A percentile compares a stretch with the other conserved stretches of the same genome.
These are phyloP conservation scores for Coemansia sp. DNA, from an alignment of 192 early-diverging fungal genomes.

Conservation along the genomic window DNA sequence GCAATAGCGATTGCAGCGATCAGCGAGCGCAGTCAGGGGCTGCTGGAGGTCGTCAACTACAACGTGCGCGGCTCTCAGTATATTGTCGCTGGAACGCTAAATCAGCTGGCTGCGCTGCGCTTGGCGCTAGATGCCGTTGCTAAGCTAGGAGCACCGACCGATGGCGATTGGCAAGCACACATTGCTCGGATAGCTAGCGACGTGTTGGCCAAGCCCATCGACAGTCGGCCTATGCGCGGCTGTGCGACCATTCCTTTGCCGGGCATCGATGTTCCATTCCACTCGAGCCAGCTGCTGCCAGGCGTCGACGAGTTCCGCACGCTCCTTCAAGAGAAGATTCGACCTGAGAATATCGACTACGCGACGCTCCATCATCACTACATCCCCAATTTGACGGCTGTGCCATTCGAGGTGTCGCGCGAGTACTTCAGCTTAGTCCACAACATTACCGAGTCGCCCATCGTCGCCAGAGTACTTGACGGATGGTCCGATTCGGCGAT, in stretches of 20 bases:
- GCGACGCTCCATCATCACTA: slow-evolving; percentile 73
- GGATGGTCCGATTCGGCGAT: slow-evolving; percentile 53
- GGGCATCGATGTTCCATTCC: slow-evolving; percentile 96
- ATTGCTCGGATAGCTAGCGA: slow-evolving; percentile 73
- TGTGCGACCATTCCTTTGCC: slow-evolving; percentile 84
- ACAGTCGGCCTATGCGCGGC: slow-evolving; percentile 73
- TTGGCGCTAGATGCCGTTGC: slow-evolving; percentile 84
- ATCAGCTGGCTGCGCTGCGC: slow-evolving; percentile 80
- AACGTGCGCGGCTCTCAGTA: slow-evolving; percentile 96
- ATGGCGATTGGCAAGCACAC: slow-evolving; percentile 85
- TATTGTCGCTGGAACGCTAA: slow-evolving; percentile 84
- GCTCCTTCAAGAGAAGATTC: slow-evolving; percentile 74
- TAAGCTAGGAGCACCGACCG: slow-evolving; percentile 62
- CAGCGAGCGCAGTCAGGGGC: slow-evolving; percentile 68
- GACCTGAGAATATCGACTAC: slow-evolving; percentile 69
- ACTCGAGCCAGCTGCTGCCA: slow-evolving; percentile 76
- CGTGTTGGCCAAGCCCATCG: slow-evolving; percentile 61
- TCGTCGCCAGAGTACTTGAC: slow-evolving; percentile 69
- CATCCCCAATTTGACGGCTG: slow-evolving; percentile 93
- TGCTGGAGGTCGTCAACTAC: slow-evolving; percentile 95
- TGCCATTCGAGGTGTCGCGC: slow-evolving; percentile 81
- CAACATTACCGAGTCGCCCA: slow-evolving; percentile 70
- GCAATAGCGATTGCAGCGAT: slow-evolving; percentile 67
- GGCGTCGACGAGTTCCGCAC: slow-evolving; percentile 86
- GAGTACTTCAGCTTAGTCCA: slow-evolving; percentile 76